These are phyloP conservation scores for Boletellus emodensis DNA, from an alignment of 768 basidiomycete genomes.

Conservation along the genomic window DNA sequence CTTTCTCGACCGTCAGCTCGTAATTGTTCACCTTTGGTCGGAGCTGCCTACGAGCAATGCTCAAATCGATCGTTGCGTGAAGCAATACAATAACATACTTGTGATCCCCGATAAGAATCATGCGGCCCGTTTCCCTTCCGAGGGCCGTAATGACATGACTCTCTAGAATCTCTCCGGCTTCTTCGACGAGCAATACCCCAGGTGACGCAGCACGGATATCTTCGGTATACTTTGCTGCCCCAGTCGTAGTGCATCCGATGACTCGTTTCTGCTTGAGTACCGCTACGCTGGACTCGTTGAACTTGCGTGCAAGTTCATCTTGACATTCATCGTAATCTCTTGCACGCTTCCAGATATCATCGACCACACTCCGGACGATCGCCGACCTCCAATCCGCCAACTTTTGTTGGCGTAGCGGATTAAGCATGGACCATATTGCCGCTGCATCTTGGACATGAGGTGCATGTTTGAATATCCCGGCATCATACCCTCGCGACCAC, in stretches of 20 bases:
- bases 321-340: conserved; percentile 41
- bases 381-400: conserved; percentile 33
- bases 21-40: conserved; percentile 73
- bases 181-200: conserved; percentile 60
- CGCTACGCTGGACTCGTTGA: conserved; percentile 28
- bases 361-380: conserved; percentile 34
- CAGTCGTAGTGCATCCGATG: conserved; percentile 68
- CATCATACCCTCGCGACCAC: conserved; percentile 44
- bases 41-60: conserved; percentile 46
- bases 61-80: background rate
- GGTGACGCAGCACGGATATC: conserved; percentile 46
- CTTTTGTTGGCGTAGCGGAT: conserved; percentile 23
- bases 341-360: conserved; percentile 29
- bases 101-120: conserved; percentile 71
- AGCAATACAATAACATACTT: conserved; percentile 43
- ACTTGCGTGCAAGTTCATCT: conserved; percentile 35
- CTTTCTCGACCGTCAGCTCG: conserved; percentile 60
- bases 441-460: conserved; percentile 20
- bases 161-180: conserved; percentile 52
- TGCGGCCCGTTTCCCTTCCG: conserved; percentile 40
- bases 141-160: conserved; percentile 62
- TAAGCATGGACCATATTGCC: conserved; percentile 38
- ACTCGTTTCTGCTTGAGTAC: conserved; percentile 47
- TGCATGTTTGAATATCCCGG: conserved; percentile 38
- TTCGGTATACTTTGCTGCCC: conserved; percentile 55